A percentile compares a stretch with the other conserved stretches of the same genome.
These are phyloP conservation scores for Barnettozyma pratensis DNA, from an alignment of 805 yeast species.

Conservation along the genomic window DNA sequence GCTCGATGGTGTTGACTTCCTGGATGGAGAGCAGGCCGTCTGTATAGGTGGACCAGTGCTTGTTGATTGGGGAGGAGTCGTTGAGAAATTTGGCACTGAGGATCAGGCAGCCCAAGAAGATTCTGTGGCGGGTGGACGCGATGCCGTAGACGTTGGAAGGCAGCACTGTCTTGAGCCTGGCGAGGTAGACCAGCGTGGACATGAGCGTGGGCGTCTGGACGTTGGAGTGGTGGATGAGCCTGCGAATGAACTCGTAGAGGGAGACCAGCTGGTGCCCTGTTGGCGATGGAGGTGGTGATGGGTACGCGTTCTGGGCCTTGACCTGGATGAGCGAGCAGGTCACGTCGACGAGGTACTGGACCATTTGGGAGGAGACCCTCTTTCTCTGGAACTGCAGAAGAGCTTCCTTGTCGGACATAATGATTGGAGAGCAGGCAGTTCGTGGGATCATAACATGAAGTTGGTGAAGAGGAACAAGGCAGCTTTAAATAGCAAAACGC, in stretches of 20 bases:
- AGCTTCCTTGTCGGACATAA: slow-evolving; percentile 44
- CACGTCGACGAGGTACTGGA: slow-evolving; percentile 50
- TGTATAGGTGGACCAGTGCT: slow-evolving; percentile 94
- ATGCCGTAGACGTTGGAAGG: slow-evolving; percentile 91
- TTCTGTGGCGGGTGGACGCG: slow-evolving; percentile 88
- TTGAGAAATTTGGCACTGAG: slow-evolving; percentile 89
- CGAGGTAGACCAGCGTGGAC: slow-evolving; percentile 83
- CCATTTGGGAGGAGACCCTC: slow-evolving; percentile 55
- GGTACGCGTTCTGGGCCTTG: slow-evolving; percentile 22
- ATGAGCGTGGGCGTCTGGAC: slow-evolving; percentile 94
- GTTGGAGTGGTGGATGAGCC: slow-evolving; percentile 72
- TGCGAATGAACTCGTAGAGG: slow-evolving; percentile 61
- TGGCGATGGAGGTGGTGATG: slow-evolving; percentile 39
- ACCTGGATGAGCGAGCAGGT: slow-evolving; percentile 53
- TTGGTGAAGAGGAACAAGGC: not conserved
- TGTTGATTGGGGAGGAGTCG: slow-evolving; percentile 92
- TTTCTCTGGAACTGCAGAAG: slow-evolving; percentile 48
- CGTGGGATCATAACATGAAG: not conserved
- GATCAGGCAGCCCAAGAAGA: slow-evolving; percentile 83
- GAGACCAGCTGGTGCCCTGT: slow-evolving; percentile 22
- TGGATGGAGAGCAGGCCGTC: slow-evolving; percentile 70
- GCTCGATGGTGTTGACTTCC: slow-evolving; percentile 88
- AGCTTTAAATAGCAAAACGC: not conserved
- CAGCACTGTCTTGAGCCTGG: slow-evolving; percentile 66
- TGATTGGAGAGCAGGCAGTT: not conserved